Evolutionary conservation across 805 yeast species (phyloP), one percentile per base, ranked within the genome.

Genomic region (Candida broadrunensis): DNA sequence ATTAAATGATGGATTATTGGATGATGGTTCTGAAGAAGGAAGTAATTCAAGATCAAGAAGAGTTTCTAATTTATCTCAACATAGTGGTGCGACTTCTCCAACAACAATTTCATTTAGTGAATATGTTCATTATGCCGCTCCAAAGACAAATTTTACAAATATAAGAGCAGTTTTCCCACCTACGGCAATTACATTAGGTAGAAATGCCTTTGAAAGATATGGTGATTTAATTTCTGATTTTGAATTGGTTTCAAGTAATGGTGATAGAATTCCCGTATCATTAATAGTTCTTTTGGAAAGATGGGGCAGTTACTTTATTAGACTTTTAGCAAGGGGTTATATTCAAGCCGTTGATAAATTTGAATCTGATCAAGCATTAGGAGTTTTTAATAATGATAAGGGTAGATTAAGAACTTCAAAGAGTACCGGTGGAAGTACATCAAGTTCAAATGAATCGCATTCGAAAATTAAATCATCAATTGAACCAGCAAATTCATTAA

Each of bases 281-380:
- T 44, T 80, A 36, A 71, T 67, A 47, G 63, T 85, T 3, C 66
- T 86, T 39, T 70, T 85, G 48, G 83, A 81, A 49, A 68, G 93
- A 54, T 86, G 95, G 95, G 93, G 93, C 0, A 60, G 77, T 25
- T 81, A 77, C 46, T 86, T 86, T 53, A 81, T 82, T 47, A 71
- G 72, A 47, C 46, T 85, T 14, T 57, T 85, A 30, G 70, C 88
- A 0, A 73, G 76, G 49, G 85, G 83, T 1, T 86, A 84, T 56
- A 78, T 83, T 0, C 67, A 77, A 43, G 83, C 86, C 0, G 72
- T 72, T 5, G 72, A 67, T 25, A 56, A 55, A 36, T 69, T 69
- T 44, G 72, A 69, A 37, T 39, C 50, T 5, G 56, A 53, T 20
- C 61, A 58, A 39, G 44, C 44, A 12, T 14, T 25, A 29, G 44